Percentiles rank a stretch among this genome's conserved stretches.
phyloP scores from a whole-genome alignment of 176 grass and related monocot species.

The Aegilops umbellulata region DNA sequence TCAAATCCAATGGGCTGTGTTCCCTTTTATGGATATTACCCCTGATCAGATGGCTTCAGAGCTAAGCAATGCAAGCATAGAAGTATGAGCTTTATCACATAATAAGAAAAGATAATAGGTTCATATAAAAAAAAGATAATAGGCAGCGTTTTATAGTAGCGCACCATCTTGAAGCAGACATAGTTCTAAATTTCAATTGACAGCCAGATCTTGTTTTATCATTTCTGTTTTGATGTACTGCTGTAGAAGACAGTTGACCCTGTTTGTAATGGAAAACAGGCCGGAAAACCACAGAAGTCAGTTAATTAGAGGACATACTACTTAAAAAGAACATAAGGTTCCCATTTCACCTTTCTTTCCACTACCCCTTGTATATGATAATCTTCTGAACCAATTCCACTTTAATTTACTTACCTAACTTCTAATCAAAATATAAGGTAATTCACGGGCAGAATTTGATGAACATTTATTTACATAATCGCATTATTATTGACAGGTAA shows the following conservation, averaged over 20 bases:
- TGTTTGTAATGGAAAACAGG: neutral
- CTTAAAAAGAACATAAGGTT: too few relatives aligned
- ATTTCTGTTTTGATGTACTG: neutral
- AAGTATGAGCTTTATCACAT: too few relatives aligned
- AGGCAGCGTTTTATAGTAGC: neutral
- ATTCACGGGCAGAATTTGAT: too few relatives aligned
- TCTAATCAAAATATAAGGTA: too few relatives aligned
- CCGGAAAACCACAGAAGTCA: neutral
- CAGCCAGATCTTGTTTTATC: neutral
- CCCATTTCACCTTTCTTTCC: too few relatives aligned
- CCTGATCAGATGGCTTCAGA: neutral
- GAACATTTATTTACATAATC: too few relatives aligned
- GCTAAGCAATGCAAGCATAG: neutral
- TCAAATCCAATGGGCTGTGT: neutral
- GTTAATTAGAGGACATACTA: neutral
- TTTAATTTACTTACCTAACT: too few relatives aligned
- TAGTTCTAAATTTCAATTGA: neutral
- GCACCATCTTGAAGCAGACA: neutral
- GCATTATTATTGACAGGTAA: too few relatives aligned
- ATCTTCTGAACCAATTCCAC: too few relatives aligned
- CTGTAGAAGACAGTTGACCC: neutral
- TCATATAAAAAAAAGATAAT: too few relatives aligned
- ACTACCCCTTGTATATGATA: too few relatives aligned
- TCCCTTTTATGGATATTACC: neutral
- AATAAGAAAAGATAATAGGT: neutral